Evolutionary conservation across 805 yeast species (phyloP).

Genomic region (Crinitomyces ghanaensis): DNA sequence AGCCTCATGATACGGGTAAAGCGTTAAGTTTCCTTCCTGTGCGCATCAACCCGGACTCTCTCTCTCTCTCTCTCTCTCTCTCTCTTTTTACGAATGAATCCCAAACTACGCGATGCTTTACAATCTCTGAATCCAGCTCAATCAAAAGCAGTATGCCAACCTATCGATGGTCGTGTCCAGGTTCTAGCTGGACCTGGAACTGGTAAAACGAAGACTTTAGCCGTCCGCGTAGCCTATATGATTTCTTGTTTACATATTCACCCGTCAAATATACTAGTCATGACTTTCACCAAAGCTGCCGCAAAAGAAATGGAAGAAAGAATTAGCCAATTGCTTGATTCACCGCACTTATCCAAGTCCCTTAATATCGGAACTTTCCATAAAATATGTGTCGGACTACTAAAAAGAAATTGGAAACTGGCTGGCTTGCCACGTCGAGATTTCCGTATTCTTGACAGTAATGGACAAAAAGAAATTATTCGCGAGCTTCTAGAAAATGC

Average conservation of each 20-base stretch:
- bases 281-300: constrained; percentile 90
- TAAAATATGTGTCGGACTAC: constrained; percentile 55
- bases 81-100: no score
- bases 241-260: constrained; percentile 37
- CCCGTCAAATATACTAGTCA: constrained; percentile 62
- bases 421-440: constrained; percentile 37
- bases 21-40: no score
- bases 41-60: no score
- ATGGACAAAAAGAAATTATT: constrained; percentile 5
- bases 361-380: constrained; percentile 84
- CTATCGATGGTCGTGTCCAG: constrained; percentile 22
- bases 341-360: constrained; percentile 25
- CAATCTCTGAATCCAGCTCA: constrained; percentile 32
- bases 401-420: constrained; percentile 42
- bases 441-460: constrained; percentile 12
- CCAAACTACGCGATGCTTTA: no score
- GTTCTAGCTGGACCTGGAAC: constrained; percentile 60
- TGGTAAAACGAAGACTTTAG: constrained; percentile 73
- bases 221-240: constrained; percentile 65
- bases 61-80: no score
- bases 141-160: constrained; percentile 18
- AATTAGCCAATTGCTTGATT: constrained; percentile 26
- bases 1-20: no score
- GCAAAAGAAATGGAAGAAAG: constrained; percentile 75
- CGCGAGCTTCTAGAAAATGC: constrained; percentile 3